Percentiles rank a stretch among this genome's conserved stretches.
Evolutionary conservation across 106 monocot genomes (phyloP).

Genomic region (Dendrobium chrysotoxum): DNA sequence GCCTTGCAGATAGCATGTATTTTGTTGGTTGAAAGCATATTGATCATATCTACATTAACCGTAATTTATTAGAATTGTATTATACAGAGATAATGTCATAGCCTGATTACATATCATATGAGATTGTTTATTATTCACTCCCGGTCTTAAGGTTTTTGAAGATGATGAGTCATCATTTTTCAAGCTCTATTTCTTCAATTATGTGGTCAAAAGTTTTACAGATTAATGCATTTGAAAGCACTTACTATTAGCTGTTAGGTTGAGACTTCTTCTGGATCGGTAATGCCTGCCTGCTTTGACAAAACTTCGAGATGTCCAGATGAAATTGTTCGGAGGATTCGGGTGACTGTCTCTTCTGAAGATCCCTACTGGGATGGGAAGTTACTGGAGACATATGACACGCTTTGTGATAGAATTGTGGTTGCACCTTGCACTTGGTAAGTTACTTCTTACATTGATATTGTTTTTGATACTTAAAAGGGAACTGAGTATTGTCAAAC

Average conservation of each 20-base stretch:
- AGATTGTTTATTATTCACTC: too few relatives aligned
- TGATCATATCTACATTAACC: too few relatives aligned
- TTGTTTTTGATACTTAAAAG: too few relatives aligned
- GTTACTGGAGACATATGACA: conserved; percentile 83
- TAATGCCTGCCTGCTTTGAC: conserved; percentile 67
- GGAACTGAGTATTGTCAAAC: too few relatives aligned
- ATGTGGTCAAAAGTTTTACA: background rate
- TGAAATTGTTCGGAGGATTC: conserved; percentile 83
- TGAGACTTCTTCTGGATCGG: conserved; percentile 62
- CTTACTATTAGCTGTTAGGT: conserved; percentile 33
- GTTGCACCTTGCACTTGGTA: conserved; percentile 83
- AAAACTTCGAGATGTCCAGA: conserved; percentile 71
- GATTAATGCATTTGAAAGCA: background rate
- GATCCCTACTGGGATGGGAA: conserved; percentile 59
- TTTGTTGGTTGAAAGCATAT: too few relatives aligned
- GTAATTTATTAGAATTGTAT: too few relatives aligned
- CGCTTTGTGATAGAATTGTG: conserved; percentile 46
- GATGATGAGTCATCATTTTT: too few relatives aligned
- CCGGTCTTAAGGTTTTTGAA: too few relatives aligned
- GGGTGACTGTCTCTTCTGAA: conserved; percentile 51
- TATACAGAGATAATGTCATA: too few relatives aligned
- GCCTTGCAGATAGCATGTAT: too few relatives aligned
- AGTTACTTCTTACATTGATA: background rate
- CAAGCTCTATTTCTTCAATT: background rate
- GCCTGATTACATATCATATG: too few relatives aligned